Percentiles rank a stretch among this genome's conserved stretches.
Conservation (phyloP, 129 eudicot species). For the Pittosporum tobira region DNA sequence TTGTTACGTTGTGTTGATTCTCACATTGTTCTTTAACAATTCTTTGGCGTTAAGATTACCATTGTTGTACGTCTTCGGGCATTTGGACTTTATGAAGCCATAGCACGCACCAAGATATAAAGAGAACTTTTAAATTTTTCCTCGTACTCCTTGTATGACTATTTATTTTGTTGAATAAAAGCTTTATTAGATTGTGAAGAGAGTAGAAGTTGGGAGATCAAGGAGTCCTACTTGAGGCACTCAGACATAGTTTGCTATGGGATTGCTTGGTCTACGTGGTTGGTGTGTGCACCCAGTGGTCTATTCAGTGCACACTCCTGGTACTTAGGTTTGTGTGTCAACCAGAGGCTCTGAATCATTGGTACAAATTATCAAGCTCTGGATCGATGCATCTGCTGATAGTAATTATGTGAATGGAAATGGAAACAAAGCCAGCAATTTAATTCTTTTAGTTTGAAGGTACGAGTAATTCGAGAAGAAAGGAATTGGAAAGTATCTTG, state of each 20-base stretch:
- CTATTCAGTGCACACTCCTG: too few species aligned
- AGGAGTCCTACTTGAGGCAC: too few species aligned
- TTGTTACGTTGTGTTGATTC: not conserved
- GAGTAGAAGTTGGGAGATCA: too few species aligned
- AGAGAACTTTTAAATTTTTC: not conserved
- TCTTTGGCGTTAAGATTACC: not conserved
- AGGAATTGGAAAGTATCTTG: conserved; percentile 41
- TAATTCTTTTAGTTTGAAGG: conserved; percentile 33
- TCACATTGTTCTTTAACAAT: not conserved
- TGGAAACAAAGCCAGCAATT: conserved; percentile 42
- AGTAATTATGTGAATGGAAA: conserved; percentile 26
- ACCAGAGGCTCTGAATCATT: conserved; percentile 50
- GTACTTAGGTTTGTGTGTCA: too few species aligned
- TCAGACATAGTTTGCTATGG: too few species aligned
- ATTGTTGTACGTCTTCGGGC: not conserved
- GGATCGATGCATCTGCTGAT: conserved; percentile 47
- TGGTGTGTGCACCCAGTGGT: too few species aligned
- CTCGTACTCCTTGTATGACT: not conserved
- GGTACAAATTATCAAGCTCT: conserved; percentile 30
- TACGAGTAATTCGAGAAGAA: conserved; percentile 20
- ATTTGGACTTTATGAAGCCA: not conserved
- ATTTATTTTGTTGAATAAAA: too few species aligned
- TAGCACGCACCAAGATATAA: not conserved
- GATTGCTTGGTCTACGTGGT: too few species aligned
- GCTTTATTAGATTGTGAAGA: too few species aligned